These are phyloP conservation scores for Tirmania nivea DNA, from an alignment of 495 filamentous ascomycete genomes.

Conservation along the genomic window DNA sequence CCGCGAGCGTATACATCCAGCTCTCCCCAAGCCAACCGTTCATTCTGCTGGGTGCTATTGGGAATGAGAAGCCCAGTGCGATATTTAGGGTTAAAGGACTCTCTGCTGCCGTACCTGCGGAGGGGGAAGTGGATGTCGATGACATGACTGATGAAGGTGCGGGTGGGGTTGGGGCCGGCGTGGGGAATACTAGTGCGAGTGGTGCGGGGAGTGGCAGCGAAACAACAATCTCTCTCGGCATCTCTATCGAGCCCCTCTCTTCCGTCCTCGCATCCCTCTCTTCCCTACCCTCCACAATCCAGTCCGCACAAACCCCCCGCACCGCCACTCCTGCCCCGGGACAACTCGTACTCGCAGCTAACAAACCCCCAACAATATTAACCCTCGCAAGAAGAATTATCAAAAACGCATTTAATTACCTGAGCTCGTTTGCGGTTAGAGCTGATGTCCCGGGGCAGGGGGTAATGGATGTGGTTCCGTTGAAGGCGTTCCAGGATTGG, in stretches of 20 bases:
- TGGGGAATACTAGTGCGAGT: slow-evolving; percentile 16
- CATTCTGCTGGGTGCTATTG: slow-evolving; percentile 69
- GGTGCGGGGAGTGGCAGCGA: no score
- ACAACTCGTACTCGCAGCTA: no score
- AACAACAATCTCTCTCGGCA: slow-evolving; percentile 41
- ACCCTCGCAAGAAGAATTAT: slow-evolving; percentile 73
- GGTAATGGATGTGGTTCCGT: slow-evolving; percentile 49
- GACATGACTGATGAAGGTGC: slow-evolving; percentile 24
- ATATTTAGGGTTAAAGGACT: slow-evolving; percentile 34
- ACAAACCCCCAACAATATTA: no score
- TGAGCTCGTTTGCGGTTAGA: slow-evolving; percentile 56
- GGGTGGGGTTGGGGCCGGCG: slow-evolving; percentile 1
- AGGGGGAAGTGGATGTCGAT: slow-evolving; percentile 22
- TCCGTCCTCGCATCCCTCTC: slow-evolving; percentile 47
- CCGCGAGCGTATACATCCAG: slow-evolving; percentile 74
- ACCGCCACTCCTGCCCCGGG: neutral
- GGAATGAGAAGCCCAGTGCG: slow-evolving; percentile 67
- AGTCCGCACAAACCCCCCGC: slow-evolving; percentile 38
- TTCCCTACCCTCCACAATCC: slow-evolving; percentile 26
- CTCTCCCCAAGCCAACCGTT: slow-evolving; percentile 39
- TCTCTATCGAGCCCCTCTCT: slow-evolving; percentile 58
- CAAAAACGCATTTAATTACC: slow-evolving; percentile 89
- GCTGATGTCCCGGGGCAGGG: slow-evolving; percentile 29
- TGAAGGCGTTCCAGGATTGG: slow-evolving; percentile 88
- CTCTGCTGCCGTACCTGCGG: slow-evolving; percentile 19